Evolutionary conservation across 2,329 filamentous ascomycete genomes (phyloP), one percentile per base, ranked within the genome.

Genomic region (Colletotrichum liriopes): DNA sequence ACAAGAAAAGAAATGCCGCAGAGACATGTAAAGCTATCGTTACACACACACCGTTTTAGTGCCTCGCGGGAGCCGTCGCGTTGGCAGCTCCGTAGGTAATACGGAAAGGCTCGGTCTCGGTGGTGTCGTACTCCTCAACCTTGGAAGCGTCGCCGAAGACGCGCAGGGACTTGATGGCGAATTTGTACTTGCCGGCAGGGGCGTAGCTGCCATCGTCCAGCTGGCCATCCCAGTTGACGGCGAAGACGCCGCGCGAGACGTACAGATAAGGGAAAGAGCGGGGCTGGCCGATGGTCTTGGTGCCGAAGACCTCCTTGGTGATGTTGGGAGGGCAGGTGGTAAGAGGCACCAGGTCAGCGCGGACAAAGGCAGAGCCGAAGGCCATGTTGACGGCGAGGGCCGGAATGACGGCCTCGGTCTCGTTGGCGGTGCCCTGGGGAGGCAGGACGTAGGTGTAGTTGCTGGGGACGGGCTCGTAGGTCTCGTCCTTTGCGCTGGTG

Each of bases 111-210:
- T 78, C 76, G 14, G 86, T 82, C 75, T 85, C 81, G 29, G 77
- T 76, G 1, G 79, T 76, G 35, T 89, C 87, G 79, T 87, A 90
- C 60, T 90, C 86, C 5, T 77, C 79, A 2, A 80, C 72, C 67
- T 84, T 81, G 18, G 79, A 77, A 43, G 79, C 78, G 68, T 90
- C 82, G 6, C 88, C 88, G 76, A 86, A 88, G 71, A 90, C 83
- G 71, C 83, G 84, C 73, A 90, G 77, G 2, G 87, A 85, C 68
- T 83, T 83, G 39, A 89, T 80, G 1, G 81, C 80, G 61, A 90
- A 80, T 77, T 84, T 86, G 78, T 90, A 90, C 37, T 77, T 75
- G 14, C 88, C 88, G 0, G 82, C 80, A 0, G 86, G 84, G 1
- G 83, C 87, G 71, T 86, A 88, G 1, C 76, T 81, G 18, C 86